phyloP scores from a whole-genome alignment of 202 grass and related monocot species.

The Setaria viridis region DNA sequence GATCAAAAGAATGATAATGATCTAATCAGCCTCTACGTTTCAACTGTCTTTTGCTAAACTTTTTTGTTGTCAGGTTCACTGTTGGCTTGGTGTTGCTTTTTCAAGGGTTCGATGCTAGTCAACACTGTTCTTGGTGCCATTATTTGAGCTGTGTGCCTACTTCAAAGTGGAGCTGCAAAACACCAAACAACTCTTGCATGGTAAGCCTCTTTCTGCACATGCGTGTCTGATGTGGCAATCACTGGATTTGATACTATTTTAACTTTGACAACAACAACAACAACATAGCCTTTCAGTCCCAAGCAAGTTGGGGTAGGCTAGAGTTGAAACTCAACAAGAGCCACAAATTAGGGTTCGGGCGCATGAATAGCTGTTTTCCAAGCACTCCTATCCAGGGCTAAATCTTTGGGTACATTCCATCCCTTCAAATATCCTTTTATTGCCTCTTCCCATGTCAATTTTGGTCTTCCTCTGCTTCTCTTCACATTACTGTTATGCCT shows the following conservation, averaged over 20 bases:
- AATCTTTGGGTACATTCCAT: too few species aligned
- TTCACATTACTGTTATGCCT: too few species aligned
- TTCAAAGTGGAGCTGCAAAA: constrained; percentile 81
- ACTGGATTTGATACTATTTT: neutral
- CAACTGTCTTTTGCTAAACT: constrained; percentile 43
- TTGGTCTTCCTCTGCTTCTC: too few species aligned
- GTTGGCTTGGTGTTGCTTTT: constrained; percentile 69
- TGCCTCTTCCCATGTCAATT: too few species aligned
- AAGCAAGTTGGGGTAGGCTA: too few species aligned
- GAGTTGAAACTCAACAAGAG: too few species aligned
- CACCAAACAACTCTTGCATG: constrained; percentile 59
- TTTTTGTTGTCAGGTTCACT: constrained; percentile 69
- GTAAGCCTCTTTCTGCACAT: constrained; percentile 49
- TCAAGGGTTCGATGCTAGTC: constrained; percentile 64
- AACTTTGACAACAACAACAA: too few species aligned
- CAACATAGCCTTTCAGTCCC: too few species aligned
- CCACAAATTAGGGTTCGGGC: too few species aligned
- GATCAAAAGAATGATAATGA: neutral
- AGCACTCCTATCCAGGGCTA: too few species aligned
- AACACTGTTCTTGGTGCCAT: constrained; percentile 90
- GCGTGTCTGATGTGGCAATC: neutral
- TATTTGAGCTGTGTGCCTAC: constrained; percentile 94
- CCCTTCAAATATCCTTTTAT: too few species aligned
- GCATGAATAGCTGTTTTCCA: too few species aligned
- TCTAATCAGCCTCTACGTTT: constrained; percentile 5